Conservation (phyloP, 257 asterid species). For the Solanum paucissectum region DNA sequence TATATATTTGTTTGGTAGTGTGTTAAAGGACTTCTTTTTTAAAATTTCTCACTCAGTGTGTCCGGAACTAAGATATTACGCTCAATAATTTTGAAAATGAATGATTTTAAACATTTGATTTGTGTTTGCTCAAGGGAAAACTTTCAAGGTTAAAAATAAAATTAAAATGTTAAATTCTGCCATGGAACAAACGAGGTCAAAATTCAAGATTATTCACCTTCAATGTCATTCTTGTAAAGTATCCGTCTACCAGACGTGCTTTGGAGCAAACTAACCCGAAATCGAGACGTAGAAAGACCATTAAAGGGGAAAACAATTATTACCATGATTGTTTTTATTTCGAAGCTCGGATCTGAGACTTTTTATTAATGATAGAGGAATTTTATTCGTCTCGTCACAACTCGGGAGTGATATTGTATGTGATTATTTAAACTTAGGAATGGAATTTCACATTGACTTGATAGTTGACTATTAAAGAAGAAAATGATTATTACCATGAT, state of each 20-base stretch:
- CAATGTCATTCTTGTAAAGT: background rate
- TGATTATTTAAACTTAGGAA: too few relatives aligned
- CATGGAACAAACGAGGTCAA: background rate
- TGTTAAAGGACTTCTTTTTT: background rate
- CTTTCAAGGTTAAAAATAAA: background rate
- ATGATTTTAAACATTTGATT: background rate
- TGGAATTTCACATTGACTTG: too few relatives aligned
- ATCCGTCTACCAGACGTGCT: accelerated
- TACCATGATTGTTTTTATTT: background rate
- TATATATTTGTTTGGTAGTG: background rate
- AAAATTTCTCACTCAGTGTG: background rate
- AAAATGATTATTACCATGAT: background rate
- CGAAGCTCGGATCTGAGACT: accelerated
- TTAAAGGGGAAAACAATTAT: background rate
- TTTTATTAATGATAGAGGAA: background rate
- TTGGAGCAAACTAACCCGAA: accelerated
- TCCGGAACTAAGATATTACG: background rate
- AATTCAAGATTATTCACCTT: background rate
- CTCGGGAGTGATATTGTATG: background rate
- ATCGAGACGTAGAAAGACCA: accelerated
- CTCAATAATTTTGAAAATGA: accelerated
- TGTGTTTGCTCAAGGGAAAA: background rate
- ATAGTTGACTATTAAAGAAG: background rate
- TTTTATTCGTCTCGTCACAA: background rate
- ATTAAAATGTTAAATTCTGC: background rate